These are phyloP conservation scores for Solanum tacnaense DNA, from an alignment of 257 asterid genomes.

Conservation along the genomic window DNA sequence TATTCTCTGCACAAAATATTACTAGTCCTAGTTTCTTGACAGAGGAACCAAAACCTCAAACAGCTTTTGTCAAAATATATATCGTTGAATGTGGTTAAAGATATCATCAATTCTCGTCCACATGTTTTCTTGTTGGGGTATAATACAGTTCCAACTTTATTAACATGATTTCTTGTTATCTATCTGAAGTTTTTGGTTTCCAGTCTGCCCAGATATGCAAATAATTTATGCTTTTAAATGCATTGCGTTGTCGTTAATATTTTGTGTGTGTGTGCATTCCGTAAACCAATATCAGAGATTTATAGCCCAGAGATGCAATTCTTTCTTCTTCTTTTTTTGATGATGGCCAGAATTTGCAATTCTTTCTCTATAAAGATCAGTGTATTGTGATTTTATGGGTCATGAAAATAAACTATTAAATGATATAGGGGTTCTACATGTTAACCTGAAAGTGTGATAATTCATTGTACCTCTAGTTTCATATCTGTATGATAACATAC, in stretches of 20 bases:
- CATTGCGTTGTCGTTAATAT: background rate
- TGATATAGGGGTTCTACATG: background rate
- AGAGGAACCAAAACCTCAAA: background rate
- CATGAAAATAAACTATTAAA: background rate
- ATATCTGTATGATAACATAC: background rate
- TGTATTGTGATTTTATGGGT: background rate
- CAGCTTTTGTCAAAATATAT: background rate
- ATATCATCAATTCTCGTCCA: background rate
- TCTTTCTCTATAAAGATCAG: background rate
- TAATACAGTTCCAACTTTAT: background rate
- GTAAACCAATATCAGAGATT: background rate
- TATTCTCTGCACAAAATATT: too few species aligned
- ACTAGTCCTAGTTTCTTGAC: background rate
- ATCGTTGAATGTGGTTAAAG: background rate
- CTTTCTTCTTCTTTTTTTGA: background rate
- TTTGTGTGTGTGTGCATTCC: too few species aligned
- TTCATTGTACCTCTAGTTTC: background rate
- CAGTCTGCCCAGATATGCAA: background rate
- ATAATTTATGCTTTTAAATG: background rate
- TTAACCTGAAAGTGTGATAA: background rate
- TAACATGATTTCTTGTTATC: background rate
- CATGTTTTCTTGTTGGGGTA: background rate
- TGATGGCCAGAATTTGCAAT: too few species aligned
- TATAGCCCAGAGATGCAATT: background rate
- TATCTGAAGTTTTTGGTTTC: background rate